phyloP scores from a whole-genome alignment of 352 stramenopile genomes.

The Phytophthora sojae region DNA sequence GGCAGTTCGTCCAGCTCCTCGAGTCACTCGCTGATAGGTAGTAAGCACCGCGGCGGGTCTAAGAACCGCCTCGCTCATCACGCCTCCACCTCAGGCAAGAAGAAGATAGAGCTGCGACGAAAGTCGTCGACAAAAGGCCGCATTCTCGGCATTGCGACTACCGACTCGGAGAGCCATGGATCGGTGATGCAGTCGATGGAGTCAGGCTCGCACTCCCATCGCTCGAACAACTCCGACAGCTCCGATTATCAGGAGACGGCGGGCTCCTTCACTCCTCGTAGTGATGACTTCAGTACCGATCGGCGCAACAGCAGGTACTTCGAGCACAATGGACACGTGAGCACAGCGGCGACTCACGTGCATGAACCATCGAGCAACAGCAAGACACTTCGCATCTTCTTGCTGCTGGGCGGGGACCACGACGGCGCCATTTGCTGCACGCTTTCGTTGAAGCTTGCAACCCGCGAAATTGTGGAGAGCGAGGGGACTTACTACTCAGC shows the following conservation, averaged over 20 bases:
- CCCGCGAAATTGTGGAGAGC: slow-evolving; percentile 32
- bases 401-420: slow-evolving; percentile 48
- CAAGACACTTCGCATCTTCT: slow-evolving; percentile 34
- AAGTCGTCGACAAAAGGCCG: slow-evolving; percentile 6
- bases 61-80: slow-evolving; percentile 6
- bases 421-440: slow-evolving; percentile 46
- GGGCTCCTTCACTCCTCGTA: slow-evolving; percentile 1
- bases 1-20: slow-evolving; percentile 1
- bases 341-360: slow-evolving; percentile 4
- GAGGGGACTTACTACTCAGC: slow-evolving; percentile 36
- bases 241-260: not conserved
- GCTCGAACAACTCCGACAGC: slow-evolving; percentile 8
- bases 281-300: not conserved
- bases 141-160: not conserved
- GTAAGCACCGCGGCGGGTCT: slow-evolving; percentile 14
- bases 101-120: slow-evolving; percentile 7
- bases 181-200: not conserved
- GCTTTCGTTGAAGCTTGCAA: slow-evolving; percentile 26
- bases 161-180: not conserved
- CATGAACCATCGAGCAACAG: slow-evolving; percentile 4
- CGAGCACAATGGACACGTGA: slow-evolving; percentile 5
- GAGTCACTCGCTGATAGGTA: slow-evolving; percentile 13
- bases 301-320: not conserved
- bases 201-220: slow-evolving; percentile 9
- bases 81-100: slow-evolving; percentile 8